These are phyloP conservation scores for Arthrobotrys conoides DNA, from an alignment of 2,329 filamentous ascomycete species.

Conservation along the genomic window DNA sequence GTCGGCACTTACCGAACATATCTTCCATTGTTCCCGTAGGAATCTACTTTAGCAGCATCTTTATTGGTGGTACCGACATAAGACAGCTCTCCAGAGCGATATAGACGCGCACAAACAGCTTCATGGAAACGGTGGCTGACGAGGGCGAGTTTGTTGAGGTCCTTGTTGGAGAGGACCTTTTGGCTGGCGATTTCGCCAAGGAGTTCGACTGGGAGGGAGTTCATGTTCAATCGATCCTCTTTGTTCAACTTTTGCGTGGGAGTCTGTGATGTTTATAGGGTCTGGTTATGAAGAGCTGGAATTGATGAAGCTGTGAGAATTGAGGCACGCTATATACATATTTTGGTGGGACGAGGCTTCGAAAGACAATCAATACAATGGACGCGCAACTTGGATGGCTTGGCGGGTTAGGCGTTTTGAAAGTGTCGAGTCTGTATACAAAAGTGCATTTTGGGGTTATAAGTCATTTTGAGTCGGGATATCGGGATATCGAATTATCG, in stretches of 20 bases:
- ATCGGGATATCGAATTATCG: too few species aligned
- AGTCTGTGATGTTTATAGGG: background rate
- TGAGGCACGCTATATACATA: background rate
- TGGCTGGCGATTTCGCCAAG: constrained; percentile 49
- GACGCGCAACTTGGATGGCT: background rate
- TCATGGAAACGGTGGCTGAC: constrained; percentile 40
- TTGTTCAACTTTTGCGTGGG: background rate
- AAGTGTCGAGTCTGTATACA: too few species aligned
- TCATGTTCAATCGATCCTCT: constrained; percentile 8
- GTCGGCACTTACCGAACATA: constrained; percentile 45
- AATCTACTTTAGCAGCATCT: constrained; percentile 39
- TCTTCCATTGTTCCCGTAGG: constrained; percentile 42
- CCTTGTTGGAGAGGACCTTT: constrained; percentile 12
- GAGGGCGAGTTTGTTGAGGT: constrained; percentile 40
- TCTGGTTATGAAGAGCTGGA: background rate
- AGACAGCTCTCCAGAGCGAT: constrained; percentile 49
- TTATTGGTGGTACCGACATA: constrained; percentile 43
- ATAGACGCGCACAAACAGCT: constrained; percentile 39
- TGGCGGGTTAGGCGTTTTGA: background rate
- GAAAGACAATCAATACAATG: background rate
- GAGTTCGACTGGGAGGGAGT: constrained; percentile 36
- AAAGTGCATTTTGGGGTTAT: too few species aligned
- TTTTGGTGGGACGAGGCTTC: background rate
- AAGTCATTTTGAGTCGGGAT: too few species aligned
- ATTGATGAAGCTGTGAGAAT: background rate